Evolutionary conservation across 2,329 filamentous ascomycete species (phyloP).

Genomic region (Neoarthrinium moseri): DNA sequence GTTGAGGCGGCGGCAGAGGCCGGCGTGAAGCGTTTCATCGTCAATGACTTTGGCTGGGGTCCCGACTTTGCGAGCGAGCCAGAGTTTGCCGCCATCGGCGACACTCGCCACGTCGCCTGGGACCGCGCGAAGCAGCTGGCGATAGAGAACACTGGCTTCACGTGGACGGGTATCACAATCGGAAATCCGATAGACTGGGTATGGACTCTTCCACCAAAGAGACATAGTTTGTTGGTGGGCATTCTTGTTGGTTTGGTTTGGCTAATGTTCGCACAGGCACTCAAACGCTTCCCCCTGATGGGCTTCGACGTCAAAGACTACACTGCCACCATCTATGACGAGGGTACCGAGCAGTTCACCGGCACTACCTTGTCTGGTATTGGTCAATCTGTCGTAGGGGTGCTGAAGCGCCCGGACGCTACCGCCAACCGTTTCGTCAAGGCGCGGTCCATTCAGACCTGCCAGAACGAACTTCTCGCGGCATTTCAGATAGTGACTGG

Average conservation of each 20-base stretch:
- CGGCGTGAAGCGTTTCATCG: slow-evolving; percentile 28
- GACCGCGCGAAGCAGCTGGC: slow-evolving; percentile 18
- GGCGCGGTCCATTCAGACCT: slow-evolving; percentile 23
- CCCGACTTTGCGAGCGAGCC: slow-evolving; percentile 17
- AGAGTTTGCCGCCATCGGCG: slow-evolving; percentile 21
- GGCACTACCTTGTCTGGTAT: slow-evolving; percentile 28
- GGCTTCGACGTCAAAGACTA: slow-evolving; percentile 23
- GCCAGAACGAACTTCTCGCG: slow-evolving; percentile 22
- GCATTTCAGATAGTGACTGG: slow-evolving; percentile 21
- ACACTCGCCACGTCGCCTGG: slow-evolving; percentile 19
- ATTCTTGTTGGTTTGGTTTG: not conserved
- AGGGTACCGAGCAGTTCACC: slow-evolving; percentile 24
- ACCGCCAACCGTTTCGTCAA: slow-evolving; percentile 25
- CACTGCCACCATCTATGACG: slow-evolving; percentile 23
- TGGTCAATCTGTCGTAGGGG: slow-evolving; percentile 19
- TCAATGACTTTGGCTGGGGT: slow-evolving; percentile 29
- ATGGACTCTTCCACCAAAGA: no score
- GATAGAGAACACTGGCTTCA: slow-evolving; percentile 18
- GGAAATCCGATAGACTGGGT: slow-evolving; percentile 32
- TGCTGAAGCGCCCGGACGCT: slow-evolving; percentile 1
- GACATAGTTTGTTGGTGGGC: no score
- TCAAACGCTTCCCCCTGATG: slow-evolving; percentile 22
- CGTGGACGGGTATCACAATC: slow-evolving; percentile 27
- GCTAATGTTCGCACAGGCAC: slow-evolving; percentile 7
- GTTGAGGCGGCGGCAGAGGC: slow-evolving; percentile 27